Evolutionary conservation across 2,329 filamentous ascomycete species (phyloP), one percentile per base, ranked within the genome.

Genomic region (Fusarium nelsonii): DNA sequence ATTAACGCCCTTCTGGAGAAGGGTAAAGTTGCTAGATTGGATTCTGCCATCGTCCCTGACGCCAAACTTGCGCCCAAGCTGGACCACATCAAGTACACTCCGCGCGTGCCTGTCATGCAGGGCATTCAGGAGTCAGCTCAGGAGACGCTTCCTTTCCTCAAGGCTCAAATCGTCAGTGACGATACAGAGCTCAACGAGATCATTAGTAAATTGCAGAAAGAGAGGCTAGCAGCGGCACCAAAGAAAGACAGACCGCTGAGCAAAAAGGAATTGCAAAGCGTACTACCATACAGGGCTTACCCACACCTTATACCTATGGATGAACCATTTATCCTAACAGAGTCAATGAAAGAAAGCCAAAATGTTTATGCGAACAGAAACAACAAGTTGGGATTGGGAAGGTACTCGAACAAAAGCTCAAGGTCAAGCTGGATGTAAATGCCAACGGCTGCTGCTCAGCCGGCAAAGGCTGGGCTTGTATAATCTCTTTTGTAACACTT

Each of bases 91-190:
- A 50, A 76, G 0, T 98, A 97, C 78, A 87, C 79, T 0, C 87
- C 90, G 0, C 90, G 95, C 18, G 83, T 85, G 15, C 90, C 94
- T 0, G 91, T 98, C 56, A 97, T 98, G 93, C 85, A 92, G 56
- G 78, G 85, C 2, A 84, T 97, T 2, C 83, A 87, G 44, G 84
- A 85, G 9, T 75, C 77, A 1, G 78, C 81, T 26, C 72, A 78
- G 39, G 73, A 81, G 32, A 84, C 88, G 33, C 74, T 89, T 6
- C 80, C 84, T 10, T 96, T 96, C 76, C 85, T 98, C 51, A 90
- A 88, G 73, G 95, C 96, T 0, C 96, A 99, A 78, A 96, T 97
- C 71, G 88, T 89, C 8, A 87, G 84, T 34, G 84, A 89, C 55
- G 92, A 97, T 41, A 81, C 87, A 30, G 94, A 97, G 76, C 82